These are phyloP conservation scores for Termitomyces sp. DNA, from an alignment of 768 basidiomycete genomes.

Conservation along the genomic window DNA sequence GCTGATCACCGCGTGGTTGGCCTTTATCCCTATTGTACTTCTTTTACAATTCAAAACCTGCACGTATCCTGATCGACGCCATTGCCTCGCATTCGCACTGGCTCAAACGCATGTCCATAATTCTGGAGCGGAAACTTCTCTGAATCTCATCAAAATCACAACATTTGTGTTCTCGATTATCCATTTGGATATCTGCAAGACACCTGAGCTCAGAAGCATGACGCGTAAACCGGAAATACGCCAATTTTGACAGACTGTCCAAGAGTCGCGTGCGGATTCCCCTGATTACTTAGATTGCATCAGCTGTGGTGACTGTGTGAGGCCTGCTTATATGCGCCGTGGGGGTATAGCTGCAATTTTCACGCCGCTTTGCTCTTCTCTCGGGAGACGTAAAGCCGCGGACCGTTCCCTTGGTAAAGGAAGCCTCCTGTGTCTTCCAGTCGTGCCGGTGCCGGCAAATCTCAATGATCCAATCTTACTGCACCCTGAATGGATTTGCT, in stretches of 20 bases:
- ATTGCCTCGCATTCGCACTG: slow-evolving; percentile 15
- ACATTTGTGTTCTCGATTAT: background rate
- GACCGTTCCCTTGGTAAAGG: slow-evolving; percentile 30
- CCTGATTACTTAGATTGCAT: background rate
- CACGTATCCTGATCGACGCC: slow-evolving; percentile 8
- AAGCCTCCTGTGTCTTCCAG: slow-evolving; percentile 21
- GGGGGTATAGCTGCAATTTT: background rate
- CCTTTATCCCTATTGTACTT: slow-evolving; percentile 2
- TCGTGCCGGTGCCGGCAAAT: slow-evolving; percentile 28
- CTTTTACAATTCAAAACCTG: slow-evolving; percentile 7
- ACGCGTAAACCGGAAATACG: background rate
- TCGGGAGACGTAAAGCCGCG: slow-evolving; percentile 28
- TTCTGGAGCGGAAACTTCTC: background rate
- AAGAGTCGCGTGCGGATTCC: background rate
- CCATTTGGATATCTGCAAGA: background rate
- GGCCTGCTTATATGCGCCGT: background rate
- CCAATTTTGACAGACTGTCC: background rate
- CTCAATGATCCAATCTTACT: slow-evolving; percentile 28
- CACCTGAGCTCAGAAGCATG: background rate
- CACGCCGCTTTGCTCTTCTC: background rate
- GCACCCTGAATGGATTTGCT: slow-evolving; percentile 27
- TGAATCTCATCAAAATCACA: background rate
- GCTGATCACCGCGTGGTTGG: slow-evolving; percentile 2
- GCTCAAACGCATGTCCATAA: slow-evolving; percentile 15
- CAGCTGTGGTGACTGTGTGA: background rate